phyloP scores from a whole-genome alignment of 2,329 filamentous ascomycete genomes.

The Claviceps paspali region DNA sequence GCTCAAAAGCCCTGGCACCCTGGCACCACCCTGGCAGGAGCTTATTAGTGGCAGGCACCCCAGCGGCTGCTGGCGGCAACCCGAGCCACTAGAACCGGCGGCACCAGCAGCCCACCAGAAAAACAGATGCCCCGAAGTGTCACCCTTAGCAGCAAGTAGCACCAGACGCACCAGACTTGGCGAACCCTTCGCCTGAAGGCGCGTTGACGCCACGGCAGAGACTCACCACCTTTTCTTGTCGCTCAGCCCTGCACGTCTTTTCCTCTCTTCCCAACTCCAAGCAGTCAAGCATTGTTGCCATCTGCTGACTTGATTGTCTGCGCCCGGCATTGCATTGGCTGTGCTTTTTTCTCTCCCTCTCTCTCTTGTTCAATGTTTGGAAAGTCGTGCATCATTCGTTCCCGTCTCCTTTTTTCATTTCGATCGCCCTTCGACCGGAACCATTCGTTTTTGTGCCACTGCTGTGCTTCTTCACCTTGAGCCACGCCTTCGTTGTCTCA shows the following conservation, averaged over 20 bases:
- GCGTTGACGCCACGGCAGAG: neutral
- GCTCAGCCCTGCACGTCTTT: neutral
- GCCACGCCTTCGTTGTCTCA: conserved; percentile 2
- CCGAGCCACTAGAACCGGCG: neutral
- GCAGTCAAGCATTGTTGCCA: neutral
- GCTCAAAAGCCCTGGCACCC: too few relatives aligned
- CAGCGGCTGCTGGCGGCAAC: neutral
- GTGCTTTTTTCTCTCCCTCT: too few relatives aligned
- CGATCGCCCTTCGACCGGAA: neutral
- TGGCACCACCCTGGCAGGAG: too few relatives aligned
- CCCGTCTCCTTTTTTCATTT: neutral
- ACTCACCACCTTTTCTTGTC: neutral
- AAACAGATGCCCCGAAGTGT: neutral
- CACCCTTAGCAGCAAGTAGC: neutral
- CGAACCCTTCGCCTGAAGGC: neutral
- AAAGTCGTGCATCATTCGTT: neutral
- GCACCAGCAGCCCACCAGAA: too few relatives aligned
- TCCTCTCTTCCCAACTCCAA: neutral
- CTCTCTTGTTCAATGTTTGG: neutral
- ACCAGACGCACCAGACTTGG: too few relatives aligned
- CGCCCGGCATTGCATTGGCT: neutral
- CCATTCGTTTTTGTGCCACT: conserved; percentile 5
- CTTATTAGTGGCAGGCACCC: neutral
- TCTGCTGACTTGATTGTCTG: neutral
- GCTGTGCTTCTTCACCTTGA: neutral